Percentiles rank a stretch among this genome's conserved stretches.
These are phyloP conservation scores for Triadica sebifera DNA, from an alignment of 345 rosid genomes.

Conservation along the genomic window DNA sequence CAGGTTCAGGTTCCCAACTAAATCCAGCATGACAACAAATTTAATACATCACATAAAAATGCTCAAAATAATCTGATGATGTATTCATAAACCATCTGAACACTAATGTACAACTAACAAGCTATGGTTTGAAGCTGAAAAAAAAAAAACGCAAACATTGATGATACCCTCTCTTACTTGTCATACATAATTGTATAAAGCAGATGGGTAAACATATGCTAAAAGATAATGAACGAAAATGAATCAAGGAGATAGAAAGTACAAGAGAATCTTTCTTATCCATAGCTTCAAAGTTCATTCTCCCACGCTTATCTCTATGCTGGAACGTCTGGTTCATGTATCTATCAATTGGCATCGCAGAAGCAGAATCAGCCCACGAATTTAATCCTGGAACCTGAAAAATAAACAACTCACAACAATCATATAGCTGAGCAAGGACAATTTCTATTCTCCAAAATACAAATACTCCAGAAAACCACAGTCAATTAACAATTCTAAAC, in stretches of 20 bases:
- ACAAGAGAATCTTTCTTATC: conserved; percentile 45
- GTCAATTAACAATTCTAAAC: neutral
- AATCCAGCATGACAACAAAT: neutral
- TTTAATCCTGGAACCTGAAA: conserved; percentile 77
- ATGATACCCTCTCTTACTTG: no score
- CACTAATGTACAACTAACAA: neutral
- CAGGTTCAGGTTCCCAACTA: neutral
- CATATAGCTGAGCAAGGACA: neutral
- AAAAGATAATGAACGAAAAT: neutral
- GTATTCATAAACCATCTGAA: neutral
- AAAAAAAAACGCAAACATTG: no score
- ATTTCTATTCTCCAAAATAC: neutral
- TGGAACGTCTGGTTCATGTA: conserved; percentile 36
- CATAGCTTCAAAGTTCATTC: conserved; percentile 55
- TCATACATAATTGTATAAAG: neutral
- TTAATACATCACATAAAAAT: neutral
- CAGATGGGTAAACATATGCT: neutral
- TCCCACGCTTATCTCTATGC: conserved; percentile 70
- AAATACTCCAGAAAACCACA: neutral
- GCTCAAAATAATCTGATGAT: no score
- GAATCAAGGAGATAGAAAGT: conserved; percentile 12
- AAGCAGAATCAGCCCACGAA: conserved; percentile 64
- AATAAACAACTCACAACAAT: neutral
- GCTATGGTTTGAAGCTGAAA: neutral
- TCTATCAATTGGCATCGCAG: conserved; percentile 27